phyloP scores from a whole-genome alignment of 495 filamentous ascomycete genomes.

The Cenococcum geophilum region DNA sequence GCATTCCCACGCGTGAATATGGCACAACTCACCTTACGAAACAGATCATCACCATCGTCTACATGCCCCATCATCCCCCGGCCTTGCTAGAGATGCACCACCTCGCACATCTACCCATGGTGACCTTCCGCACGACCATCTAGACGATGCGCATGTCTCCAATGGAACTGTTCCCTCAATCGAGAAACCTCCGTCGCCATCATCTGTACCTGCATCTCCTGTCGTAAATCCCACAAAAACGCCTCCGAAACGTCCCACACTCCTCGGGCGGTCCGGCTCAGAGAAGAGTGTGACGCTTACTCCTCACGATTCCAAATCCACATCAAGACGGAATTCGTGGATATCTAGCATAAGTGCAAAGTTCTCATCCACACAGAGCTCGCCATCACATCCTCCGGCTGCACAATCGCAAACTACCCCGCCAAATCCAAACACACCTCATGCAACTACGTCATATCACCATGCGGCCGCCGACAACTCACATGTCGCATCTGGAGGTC shows the following conservation, averaged over 20 bases:
- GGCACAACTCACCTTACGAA: conserved; percentile 6
- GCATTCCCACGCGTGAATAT: background rate
- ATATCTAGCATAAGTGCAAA: conserved; percentile 88
- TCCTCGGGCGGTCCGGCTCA: conserved; percentile 33
- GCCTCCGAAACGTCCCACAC: conserved; percentile 26
- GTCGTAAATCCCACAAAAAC: conserved; percentile 28
- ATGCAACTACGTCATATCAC: conserved; percentile 15
- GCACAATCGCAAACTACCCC: conserved; percentile 23
- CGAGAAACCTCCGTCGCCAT: conserved; percentile 11
- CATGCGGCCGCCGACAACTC: conserved; percentile 18
- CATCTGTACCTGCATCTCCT: conserved; percentile 28
- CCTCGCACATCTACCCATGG: conserved; percentile 30
- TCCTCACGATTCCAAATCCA: conserved; percentile 12
- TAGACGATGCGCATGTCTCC: conserved; percentile 22
- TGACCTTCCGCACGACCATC: conserved; percentile 18
- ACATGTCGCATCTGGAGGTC: conserved; percentile 14
- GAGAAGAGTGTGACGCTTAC: conserved; percentile 36
- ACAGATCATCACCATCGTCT: conserved; percentile 32
- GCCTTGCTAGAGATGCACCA: conserved; percentile 24
- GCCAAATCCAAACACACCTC: conserved; percentile 11
- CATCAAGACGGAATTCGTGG: conserved; percentile 68
- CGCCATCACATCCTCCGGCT: conserved; percentile 27
- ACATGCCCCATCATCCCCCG: conserved; percentile 31
- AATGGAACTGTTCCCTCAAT: conserved; percentile 7
- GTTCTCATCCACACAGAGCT: conserved; percentile 61